Conservation (phyloP, 768 basidiomycete genomes). For the Lactarius pseudohatsudake region DNA sequence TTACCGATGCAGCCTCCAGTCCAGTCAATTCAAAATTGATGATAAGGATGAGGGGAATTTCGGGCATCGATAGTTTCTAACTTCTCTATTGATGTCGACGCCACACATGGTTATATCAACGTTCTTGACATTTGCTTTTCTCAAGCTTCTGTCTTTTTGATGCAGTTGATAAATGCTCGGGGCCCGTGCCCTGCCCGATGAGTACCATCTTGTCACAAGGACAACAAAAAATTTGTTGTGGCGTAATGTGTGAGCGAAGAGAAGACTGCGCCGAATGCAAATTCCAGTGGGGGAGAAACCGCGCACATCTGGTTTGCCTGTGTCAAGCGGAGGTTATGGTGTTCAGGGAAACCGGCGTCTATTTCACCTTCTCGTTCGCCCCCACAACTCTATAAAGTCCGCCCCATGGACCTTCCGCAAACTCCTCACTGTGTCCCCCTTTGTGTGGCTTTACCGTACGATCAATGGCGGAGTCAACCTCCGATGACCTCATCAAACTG, state of each 20-base stretch:
- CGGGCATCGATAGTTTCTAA: not conserved
- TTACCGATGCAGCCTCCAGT: not conserved
- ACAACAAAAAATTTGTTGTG: not conserved
- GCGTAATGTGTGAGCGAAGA: not conserved
- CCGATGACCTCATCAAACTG: not conserved
- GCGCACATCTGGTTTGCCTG: not conserved
- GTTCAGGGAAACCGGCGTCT: not conserved
- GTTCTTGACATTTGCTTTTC: not conserved
- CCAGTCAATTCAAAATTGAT: not conserved
- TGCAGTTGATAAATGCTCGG: not conserved
- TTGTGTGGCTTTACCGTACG: not conserved
- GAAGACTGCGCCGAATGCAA: not conserved
- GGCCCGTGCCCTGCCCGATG: not conserved
- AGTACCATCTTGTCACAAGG: not conserved
- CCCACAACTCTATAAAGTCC: not conserved
- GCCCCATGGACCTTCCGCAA: not conserved
- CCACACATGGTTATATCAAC: not conserved
- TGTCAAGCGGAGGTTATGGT: not conserved
- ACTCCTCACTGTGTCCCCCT: not conserved
- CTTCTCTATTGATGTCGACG: not conserved
- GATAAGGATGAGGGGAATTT: not conserved
- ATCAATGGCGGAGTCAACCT: not conserved
- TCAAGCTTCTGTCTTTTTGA: not conserved
- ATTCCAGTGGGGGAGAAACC: not conserved
- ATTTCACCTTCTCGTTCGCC: not conserved